A percentile compares a stretch with the other conserved stretches of the same genome.
Evolutionary conservation across 768 basidiomycete species (phyloP).

Genomic region (Psilocybe subaeruginosa): DNA sequence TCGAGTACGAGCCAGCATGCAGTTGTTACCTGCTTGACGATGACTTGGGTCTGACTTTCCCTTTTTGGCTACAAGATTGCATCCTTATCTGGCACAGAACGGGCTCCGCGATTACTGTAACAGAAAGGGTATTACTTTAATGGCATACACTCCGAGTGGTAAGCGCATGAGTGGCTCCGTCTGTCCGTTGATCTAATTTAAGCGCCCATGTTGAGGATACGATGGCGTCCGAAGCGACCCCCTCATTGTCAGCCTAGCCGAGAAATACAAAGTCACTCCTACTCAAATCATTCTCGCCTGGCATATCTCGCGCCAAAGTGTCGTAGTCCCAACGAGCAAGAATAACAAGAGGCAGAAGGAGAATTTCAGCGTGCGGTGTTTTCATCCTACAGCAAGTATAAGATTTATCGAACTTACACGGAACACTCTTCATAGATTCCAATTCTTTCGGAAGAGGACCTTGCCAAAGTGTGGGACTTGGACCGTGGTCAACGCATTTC

Average conservation of each 20-base stretch:
- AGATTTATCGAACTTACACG: too few species aligned
- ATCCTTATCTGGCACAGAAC: slow-evolving; percentile 53
- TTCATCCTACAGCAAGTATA: too few species aligned
- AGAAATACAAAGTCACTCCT: slow-evolving; percentile 47
- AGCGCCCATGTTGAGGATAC: slow-evolving; percentile 20
- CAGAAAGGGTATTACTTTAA: slow-evolving; percentile 49
- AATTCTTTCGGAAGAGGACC: slow-evolving; percentile 36
- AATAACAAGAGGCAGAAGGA: slow-evolving; percentile 42
- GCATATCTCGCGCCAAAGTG: slow-evolving; percentile 48
- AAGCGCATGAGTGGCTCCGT: not conserved
- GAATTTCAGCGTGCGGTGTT: not conserved
- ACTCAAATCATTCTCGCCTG: slow-evolving; percentile 55
- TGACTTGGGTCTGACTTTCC: too few species aligned
- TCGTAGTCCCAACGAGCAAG: slow-evolving; percentile 50
- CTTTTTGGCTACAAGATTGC: slow-evolving; percentile 32
- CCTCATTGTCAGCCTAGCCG: slow-evolving; percentile 43
- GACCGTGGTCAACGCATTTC: slow-evolving; percentile 44
- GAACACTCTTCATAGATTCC: slow-evolving; percentile 14
- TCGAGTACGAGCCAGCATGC: slow-evolving; percentile 36
- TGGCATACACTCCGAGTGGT: slow-evolving; percentile 55
- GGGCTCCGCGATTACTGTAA: slow-evolving; percentile 51
- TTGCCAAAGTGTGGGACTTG: slow-evolving; percentile 44
- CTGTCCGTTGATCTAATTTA: too few species aligned
- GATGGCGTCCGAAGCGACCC: slow-evolving; percentile 46
- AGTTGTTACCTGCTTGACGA: too few species aligned